Percentiles rank a stretch among this genome's conserved stretches.
Evolutionary conservation across 768 basidiomycete species (phyloP).

Genomic region (Phlegmacium glaucopus): DNA sequence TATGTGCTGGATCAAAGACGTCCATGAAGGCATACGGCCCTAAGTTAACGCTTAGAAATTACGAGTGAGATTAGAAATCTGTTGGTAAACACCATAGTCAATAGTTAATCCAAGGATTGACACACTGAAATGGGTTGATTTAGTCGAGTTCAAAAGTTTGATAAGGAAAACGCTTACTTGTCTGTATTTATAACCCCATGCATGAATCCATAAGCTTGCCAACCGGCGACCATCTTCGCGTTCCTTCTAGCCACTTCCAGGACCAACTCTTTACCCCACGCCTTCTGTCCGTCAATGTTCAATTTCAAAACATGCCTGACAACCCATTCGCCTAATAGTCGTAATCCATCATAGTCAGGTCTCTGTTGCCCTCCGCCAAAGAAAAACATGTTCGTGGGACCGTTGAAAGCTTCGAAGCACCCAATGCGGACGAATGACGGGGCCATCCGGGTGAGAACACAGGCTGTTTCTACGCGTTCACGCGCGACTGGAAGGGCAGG

Average conservation of each 20-base stretch:
- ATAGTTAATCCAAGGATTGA: slow-evolving; percentile 75
- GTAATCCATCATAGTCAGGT: slow-evolving; percentile 70
- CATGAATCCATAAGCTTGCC: slow-evolving; percentile 96
- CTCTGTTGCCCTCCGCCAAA: slow-evolving; percentile 77
- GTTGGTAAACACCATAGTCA: slow-evolving; percentile 55
- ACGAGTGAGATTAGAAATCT: neutral
- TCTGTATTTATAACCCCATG: slow-evolving; percentile 98
- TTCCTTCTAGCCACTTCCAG: slow-evolving; percentile 81
- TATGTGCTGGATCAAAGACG: slow-evolving; percentile 76
- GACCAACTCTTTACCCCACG: slow-evolving; percentile 73
- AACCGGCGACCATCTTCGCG: slow-evolving; percentile 88
- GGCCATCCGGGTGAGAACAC: slow-evolving; percentile 76
- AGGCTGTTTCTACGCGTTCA: slow-evolving; percentile 70
- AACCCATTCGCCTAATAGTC: slow-evolving; percentile 76
- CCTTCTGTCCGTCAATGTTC: slow-evolving; percentile 40
- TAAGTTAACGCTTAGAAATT: slow-evolving; percentile 18
- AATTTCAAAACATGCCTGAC: slow-evolving; percentile 54
- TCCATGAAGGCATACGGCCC: slow-evolving; percentile 97
- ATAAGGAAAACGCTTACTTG: slow-evolving; percentile 50
- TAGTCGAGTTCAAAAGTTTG: slow-evolving; percentile 2
- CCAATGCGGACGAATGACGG: slow-evolving; percentile 93
- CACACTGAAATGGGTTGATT: slow-evolving; percentile 40
- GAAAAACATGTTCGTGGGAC: slow-evolving; percentile 59
- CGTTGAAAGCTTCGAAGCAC: slow-evolving; percentile 82
- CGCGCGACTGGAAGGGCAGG: slow-evolving; percentile 72